These are phyloP conservation scores for Chenopodium quinoa DNA, from an alignment of 148 eudicot genomes.

Conservation along the genomic window DNA sequence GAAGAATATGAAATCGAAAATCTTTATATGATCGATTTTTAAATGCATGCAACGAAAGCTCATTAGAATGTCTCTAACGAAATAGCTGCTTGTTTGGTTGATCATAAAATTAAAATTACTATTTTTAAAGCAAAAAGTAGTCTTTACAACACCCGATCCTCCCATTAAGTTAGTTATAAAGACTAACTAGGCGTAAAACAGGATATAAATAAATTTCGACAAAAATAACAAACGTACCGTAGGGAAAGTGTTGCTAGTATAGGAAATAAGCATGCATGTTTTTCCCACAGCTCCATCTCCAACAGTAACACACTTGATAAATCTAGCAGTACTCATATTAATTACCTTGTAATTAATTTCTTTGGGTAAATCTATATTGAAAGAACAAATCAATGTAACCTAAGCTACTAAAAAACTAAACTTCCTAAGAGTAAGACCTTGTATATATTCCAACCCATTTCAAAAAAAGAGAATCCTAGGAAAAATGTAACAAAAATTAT, in stretches of 20 bases:
- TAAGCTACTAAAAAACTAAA: not conserved
- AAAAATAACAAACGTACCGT: constrained; percentile 15
- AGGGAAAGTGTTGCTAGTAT: constrained; percentile 35
- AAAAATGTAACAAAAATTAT: not conserved
- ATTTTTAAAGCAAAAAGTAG: no score
- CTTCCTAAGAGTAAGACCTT: not conserved
- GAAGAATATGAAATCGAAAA: not conserved
- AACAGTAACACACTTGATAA: constrained; percentile 37
- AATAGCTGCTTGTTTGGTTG: no score
- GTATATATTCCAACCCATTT: constrained; percentile 7
- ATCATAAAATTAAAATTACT: no score
- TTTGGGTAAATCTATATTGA: no score
- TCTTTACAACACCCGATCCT: no score
- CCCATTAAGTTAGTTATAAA: no score
- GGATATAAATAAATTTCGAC: no score
- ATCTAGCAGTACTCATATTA: constrained; percentile 28
- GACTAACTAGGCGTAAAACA: no score
- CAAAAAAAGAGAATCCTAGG: constrained; percentile 19
- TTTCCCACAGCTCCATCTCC: constrained; percentile 39
- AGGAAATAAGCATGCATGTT: constrained; percentile 37
- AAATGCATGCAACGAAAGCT: no score
- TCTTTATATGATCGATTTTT: no score
- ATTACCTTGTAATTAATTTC: not conserved
- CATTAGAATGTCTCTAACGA: no score
- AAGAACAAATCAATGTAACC: not conserved